Evolutionary conservation across 176 grass and related monocot genomes (phyloP), one percentile per base, ranked within the genome.

Genomic region (Ensete ventricosum): DNA sequence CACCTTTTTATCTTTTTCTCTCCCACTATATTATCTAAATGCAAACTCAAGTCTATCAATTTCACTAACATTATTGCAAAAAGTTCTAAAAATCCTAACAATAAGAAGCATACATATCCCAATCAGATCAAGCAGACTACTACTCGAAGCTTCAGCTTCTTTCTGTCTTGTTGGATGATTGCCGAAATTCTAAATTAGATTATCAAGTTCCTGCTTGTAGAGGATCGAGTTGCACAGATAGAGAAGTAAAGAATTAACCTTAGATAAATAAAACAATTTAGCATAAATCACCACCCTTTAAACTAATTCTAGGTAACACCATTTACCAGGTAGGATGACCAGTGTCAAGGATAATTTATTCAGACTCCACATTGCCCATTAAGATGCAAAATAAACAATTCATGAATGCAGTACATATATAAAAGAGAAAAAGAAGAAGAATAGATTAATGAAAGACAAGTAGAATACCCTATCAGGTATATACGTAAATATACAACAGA

Each of bases 401-500:
- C 14, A 8, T 26, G 6, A 74, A 57, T 14, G 8, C n/a, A 34
- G 20, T 34, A 58, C 54, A 29, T 12, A 11, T 17, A 16, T 25
- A 29, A 16, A 14, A 25, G 8, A 25, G 2, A 76, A 76, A 13
- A 43, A 43, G 11, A 24, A 76, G 11, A 4, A 49, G 43, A 55
- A 57, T 63, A 43, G n/a, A 62, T 64, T 49, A n/a, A 20, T 20
- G 22, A 23, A 63, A 67, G 1, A 58, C 43, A 74, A 57, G 20
- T 62, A 8, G 9, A 65, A 26, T 77, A 69, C 52, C 76, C 50
- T 22, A 78, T 78, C 50, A 78, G 69, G 25, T 78, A 78, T 67
- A 78, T 67, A 0, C 76, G 64, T 9, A 78, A 52, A 53, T 21
- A 78, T 54, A 78, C 64, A 53, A 25, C 64, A 78, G 77, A 78